Conservation (phyloP, 2,329 filamentous ascomycete species). For the Pseudogymnoascus verrucosus region DNA sequence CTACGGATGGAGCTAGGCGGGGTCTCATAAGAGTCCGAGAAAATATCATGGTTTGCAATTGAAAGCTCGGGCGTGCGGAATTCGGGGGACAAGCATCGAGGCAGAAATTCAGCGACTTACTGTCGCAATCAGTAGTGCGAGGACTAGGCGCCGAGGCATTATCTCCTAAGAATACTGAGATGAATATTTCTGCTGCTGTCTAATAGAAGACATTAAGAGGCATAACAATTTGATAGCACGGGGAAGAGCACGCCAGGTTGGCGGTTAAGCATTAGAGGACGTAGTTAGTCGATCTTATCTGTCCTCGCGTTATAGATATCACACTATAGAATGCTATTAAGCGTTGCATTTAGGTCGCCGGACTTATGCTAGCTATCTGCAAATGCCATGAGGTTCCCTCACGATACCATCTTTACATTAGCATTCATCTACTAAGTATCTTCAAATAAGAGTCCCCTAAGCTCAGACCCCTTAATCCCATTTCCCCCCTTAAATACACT, state of each 20-base stretch:
- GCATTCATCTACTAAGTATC: too few species aligned
- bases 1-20: too few species aligned
- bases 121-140: neutral
- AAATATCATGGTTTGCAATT: too few species aligned
- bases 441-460: too few species aligned
- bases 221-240: slow-evolving; percentile 14
- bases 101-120: slow-evolving; percentile 10
- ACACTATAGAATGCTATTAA: neutral
- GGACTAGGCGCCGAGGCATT: slow-evolving; percentile 7
- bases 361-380: too few species aligned
- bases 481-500: too few species aligned
- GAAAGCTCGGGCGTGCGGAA: slow-evolving; percentile 6
- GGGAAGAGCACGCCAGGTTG: slow-evolving; percentile 11
- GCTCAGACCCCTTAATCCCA: too few species aligned
- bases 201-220: slow-evolving; percentile 17
- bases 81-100: slow-evolving; percentile 8
- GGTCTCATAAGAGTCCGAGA: too few species aligned
- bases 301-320: slow-evolving; percentile 11
- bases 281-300: slow-evolving; percentile 16
- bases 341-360: too few species aligned
- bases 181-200: neutral
- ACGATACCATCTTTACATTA: too few species aligned
- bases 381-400: too few species aligned
- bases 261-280: slow-evolving; percentile 14
- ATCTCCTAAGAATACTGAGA: slow-evolving; percentile 5